Evolutionary conservation across 2,329 filamentous ascomycete genomes (phyloP).

Genomic region (Trichophyton simii): DNA sequence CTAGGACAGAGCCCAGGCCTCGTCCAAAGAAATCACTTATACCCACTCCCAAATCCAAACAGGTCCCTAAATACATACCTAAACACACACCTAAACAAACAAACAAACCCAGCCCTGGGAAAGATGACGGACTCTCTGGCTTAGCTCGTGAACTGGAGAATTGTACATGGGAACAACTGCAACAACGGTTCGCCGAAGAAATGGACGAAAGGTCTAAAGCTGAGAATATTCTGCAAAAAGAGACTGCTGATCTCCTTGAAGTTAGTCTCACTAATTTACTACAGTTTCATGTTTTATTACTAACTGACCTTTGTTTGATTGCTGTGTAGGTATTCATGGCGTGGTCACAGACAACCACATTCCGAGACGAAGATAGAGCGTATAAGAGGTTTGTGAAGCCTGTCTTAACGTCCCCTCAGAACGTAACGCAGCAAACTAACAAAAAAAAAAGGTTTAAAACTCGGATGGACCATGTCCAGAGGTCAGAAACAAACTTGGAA

Average conservation of each 20-base stretch:
- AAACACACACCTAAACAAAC: background rate
- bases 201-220: constrained; percentile 50
- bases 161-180: constrained; percentile 70
- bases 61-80: background rate
- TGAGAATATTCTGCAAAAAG: constrained; percentile 53
- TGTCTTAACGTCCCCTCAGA: background rate
- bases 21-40: background rate
- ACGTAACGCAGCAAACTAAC: background rate
- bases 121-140: background rate
- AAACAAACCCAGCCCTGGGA: background rate
- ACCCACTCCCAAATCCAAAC: background rate
- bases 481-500: constrained; percentile 58
- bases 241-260: constrained; percentile 56
- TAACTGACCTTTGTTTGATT: background rate
- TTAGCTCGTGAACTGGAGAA: constrained; percentile 28
- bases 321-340: constrained; percentile 56
- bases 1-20: background rate
- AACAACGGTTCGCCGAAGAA: constrained; percentile 53
- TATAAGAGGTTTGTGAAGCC: constrained; percentile 51
- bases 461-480: constrained; percentile 60
- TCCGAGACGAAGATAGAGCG: constrained; percentile 63
- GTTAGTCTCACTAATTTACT: constrained; percentile 26
- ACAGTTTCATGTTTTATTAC: background rate
- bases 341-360: constrained; percentile 62
- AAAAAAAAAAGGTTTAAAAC: constrained; percentile 50